Percentiles rank a stretch among this genome's conserved stretches.
Evolutionary conservation across 2,329 filamentous ascomycete genomes (phyloP).

Genomic region (Cryphonectria nitschkei): DNA sequence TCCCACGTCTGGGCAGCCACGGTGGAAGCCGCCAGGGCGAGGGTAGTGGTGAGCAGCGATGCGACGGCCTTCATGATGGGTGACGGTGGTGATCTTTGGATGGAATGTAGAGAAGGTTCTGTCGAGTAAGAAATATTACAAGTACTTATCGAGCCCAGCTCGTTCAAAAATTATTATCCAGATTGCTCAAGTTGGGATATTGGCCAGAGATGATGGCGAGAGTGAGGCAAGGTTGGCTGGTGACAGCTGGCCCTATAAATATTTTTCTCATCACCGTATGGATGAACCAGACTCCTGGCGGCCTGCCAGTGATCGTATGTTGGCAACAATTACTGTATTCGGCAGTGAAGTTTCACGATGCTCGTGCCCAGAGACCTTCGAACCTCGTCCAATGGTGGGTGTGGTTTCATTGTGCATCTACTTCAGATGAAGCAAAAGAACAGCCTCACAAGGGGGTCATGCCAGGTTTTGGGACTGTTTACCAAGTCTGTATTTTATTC

Average conservation of each 20-base stretch:
- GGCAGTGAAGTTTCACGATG: conserved; percentile 1
- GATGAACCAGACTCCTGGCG: background rate
- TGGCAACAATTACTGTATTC: background rate
- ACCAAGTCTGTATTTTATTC: background rate
- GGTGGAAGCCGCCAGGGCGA: conserved; percentile 33
- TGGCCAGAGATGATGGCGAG: background rate
- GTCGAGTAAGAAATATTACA: background rate
- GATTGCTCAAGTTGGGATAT: background rate
- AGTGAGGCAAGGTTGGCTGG: background rate
- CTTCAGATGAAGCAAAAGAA: conserved; percentile 6
- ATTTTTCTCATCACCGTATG: background rate
- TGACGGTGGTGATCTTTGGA: background rate
- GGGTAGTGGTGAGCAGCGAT: conserved; percentile 29
- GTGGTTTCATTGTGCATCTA: background rate
- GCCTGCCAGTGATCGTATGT: background rate
- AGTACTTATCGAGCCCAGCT: conserved; percentile 1
- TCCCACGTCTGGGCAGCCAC: conserved; percentile 29
- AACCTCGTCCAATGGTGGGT: background rate
- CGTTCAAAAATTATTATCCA: background rate
- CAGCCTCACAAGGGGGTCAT: background rate
- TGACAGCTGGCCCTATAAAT: background rate
- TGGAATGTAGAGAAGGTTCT: background rate
- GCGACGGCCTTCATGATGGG: conserved; percentile 25
- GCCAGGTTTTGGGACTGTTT: background rate
- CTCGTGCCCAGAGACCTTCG: background rate